Evolutionary conservation across 73 alveolate genomes (phyloP).

Genomic region (Paramecium biaurelia): DNA sequence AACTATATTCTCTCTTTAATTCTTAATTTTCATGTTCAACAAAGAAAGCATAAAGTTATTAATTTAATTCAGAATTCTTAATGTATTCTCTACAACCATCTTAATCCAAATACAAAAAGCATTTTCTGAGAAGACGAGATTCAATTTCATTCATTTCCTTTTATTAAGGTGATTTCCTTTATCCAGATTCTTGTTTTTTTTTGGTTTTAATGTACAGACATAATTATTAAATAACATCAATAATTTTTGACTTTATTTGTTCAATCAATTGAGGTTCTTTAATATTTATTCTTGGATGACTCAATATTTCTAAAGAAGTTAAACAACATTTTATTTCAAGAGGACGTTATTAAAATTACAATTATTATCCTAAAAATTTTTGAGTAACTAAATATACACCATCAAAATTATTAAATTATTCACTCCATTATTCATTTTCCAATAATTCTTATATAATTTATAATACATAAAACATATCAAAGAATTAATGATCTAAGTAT

Average conservation of each 20-base stretch:
- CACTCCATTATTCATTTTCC: not conserved
- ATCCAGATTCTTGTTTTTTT: not conserved
- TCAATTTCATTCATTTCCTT: slow-evolving; percentile 43
- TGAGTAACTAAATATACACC: not conserved
- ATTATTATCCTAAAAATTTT: not conserved
- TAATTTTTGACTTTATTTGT: not conserved
- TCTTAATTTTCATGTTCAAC: slow-evolving; percentile 40
- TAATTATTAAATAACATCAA: not conserved
- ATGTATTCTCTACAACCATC: not conserved
- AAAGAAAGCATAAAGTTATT: not conserved
- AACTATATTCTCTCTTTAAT: not conserved
- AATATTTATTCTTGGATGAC: not conserved
- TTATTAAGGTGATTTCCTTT: not conserved
- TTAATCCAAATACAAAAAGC: not conserved
- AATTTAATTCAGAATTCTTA: not conserved
- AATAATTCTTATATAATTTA: not conserved
- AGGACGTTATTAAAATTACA: not conserved
- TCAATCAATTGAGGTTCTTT: not conserved
- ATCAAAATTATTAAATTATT: not conserved
- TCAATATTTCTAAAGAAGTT: slow-evolving; percentile 24
- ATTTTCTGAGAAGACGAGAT: not conserved
- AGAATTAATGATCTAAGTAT: not conserved
- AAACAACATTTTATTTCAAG: slow-evolving; percentile 22
- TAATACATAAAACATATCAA: slow-evolving; percentile 37
- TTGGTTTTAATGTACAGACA: not conserved